Conservation (phyloP, 805 yeast species). For the Cyberlindnera suaveolens region DNA sequence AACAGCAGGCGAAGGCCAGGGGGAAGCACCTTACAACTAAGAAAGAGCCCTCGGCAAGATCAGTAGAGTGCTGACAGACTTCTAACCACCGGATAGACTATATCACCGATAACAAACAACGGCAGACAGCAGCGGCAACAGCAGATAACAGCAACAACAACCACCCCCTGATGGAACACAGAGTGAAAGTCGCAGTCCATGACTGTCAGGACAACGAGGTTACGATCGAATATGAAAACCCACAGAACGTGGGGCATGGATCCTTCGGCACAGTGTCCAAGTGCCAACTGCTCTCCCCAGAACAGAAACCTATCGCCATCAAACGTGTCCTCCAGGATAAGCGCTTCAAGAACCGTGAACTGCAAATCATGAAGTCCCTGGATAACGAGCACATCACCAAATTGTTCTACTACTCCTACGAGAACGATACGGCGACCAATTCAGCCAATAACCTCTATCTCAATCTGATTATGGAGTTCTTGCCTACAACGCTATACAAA, state of each 20-base stretch:
- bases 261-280: constrained; percentile 99
- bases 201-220: constrained; percentile 15
- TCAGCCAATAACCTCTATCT: constrained; percentile 62
- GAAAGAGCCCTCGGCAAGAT: too few relatives aligned
- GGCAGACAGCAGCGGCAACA: too few relatives aligned
- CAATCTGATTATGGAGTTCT: constrained; percentile 82
- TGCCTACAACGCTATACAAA: constrained; percentile 94
- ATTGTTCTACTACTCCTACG: constrained; percentile 82
- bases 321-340: constrained; percentile 95
- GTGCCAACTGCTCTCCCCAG: constrained; percentile 66
- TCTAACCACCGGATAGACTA: too few relatives aligned
- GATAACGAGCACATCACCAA: constrained; percentile 85
- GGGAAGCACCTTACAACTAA: too few relatives aligned
- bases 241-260: constrained; percentile 95
- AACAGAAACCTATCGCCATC: constrained; percentile 75
- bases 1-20: too few relatives aligned
- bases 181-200: constrained; percentile 3
- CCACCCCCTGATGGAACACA: background rate
- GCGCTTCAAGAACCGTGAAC: constrained; percentile 88
- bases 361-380: constrained; percentile 89
- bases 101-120: too few relatives aligned
- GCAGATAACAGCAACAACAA: too few relatives aligned
- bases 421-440: constrained; percentile 42
- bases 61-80: too few relatives aligned
- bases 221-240: constrained; percentile 68